A percentile compares a stretch with the other conserved stretches of the same genome.
Conservation (phyloP, 345 rosid genomes). For the Clausena lansium region DNA sequence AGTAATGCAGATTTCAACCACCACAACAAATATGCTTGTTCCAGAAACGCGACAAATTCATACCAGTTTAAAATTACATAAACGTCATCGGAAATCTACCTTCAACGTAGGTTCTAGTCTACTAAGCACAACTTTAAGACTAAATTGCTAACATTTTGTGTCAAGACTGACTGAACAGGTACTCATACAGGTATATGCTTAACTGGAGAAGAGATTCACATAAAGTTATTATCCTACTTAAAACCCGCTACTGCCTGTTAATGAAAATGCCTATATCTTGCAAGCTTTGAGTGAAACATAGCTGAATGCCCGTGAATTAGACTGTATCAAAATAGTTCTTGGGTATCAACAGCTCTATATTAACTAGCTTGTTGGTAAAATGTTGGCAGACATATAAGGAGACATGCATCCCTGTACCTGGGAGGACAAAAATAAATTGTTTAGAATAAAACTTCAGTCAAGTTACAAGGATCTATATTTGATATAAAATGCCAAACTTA, state of each 20-base stretch:
- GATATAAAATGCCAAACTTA: background rate
- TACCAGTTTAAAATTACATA: background rate
- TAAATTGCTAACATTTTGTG: background rate
- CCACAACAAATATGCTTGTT: background rate
- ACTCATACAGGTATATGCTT: background rate
- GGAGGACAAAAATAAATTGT: constrained; percentile 8
- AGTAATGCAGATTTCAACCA: background rate
- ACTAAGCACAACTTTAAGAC: background rate
- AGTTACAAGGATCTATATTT: background rate
- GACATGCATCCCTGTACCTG: constrained; percentile 82
- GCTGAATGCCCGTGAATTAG: background rate
- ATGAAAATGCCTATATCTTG: background rate
- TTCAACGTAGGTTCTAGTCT: background rate
- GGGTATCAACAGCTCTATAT: background rate
- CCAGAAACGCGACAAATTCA: background rate
- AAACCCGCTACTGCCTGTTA: background rate
- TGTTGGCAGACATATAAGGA: constrained; percentile 68
- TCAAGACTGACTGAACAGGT: background rate
- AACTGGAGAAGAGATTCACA: too few species aligned
- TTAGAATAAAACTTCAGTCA: background rate
- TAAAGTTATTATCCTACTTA: background rate
- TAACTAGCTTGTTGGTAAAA: constrained; percentile 50
- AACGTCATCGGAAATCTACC: background rate
- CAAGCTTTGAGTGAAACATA: background rate
- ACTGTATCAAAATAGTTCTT: background rate